Conservation (phyloP, 108 stramenopile genomes). For the Pinguiococcus pyrenoidosus region DNA sequence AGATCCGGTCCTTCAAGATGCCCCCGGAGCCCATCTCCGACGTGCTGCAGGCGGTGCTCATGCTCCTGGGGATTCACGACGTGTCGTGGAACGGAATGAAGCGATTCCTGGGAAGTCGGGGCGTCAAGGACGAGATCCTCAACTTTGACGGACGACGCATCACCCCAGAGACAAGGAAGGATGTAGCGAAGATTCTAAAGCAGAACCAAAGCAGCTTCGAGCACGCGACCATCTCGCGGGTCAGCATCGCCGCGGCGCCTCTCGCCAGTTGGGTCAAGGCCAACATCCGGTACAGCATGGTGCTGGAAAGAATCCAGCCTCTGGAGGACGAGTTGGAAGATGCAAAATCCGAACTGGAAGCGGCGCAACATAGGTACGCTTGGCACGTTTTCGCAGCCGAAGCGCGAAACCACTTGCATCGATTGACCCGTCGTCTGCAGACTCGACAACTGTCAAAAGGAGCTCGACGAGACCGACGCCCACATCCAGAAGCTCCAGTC, state of each 20-base stretch:
- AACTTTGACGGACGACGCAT: slow-evolving; percentile 45
- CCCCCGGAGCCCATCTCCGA: slow-evolving; percentile 48
- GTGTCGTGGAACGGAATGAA: slow-evolving; percentile 46
- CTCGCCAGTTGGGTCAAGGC: slow-evolving; percentile 51
- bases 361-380: slow-evolving; percentile 19
- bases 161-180: slow-evolving; percentile 24
- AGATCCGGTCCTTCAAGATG: slow-evolving; percentile 38
- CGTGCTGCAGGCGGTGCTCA: slow-evolving; percentile 41
- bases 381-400: too few species aligned
- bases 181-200: slow-evolving; percentile 35
- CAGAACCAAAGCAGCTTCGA: slow-evolving; percentile 39
- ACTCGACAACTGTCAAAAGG: slow-evolving; percentile 35
- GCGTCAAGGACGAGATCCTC: slow-evolving; percentile 47
- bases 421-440: too few species aligned
- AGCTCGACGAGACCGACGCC: slow-evolving; percentile 38
- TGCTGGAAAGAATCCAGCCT: slow-evolving; percentile 45
- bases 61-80: slow-evolving; percentile 43
- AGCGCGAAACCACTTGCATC: too few species aligned
- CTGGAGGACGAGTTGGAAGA: slow-evolving; percentile 33
- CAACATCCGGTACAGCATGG: slow-evolving; percentile 39
- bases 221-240: slow-evolving; percentile 34
- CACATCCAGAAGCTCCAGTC: slow-evolving; percentile 27
- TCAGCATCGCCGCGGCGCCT: slow-evolving; percentile 44
- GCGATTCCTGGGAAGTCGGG: slow-evolving; percentile 41
- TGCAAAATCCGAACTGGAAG: slow-evolving; percentile 26